Evolutionary conservation across 2,329 filamentous ascomycete species (phyloP), one percentile per base, ranked within the genome.

Genomic region (Drechslerella stenobrocha): DNA sequence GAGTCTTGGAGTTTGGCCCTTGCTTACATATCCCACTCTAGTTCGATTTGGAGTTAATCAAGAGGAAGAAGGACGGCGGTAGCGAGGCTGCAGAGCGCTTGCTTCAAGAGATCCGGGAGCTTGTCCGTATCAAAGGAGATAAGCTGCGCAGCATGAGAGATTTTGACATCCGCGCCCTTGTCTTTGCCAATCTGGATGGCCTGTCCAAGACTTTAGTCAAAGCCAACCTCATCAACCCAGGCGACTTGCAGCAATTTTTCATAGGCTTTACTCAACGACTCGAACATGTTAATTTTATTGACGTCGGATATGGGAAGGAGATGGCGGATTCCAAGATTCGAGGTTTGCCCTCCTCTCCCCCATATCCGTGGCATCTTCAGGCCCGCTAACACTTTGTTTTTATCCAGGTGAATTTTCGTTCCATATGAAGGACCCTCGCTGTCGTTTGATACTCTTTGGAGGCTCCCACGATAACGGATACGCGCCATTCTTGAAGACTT

Each of bases 381-480:
- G 35, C 6, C 2, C 20, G 22, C 51, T 64, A 52, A 55, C 18
- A 26, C 34, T 26, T 15, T 23, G 32, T 7, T 15, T 56, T 45
- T 51, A 55, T 24, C 24, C 23, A 75, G 73, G 71, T 40, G 72
- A 71, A 64, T 70, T 73, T 55, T 70, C 57, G 52, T 73, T 71
- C 64, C 71, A 87, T 74, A 75, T 86, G 46, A 77, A 79, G 70
- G 85, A 85, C 67, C 75, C 79, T 70, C 85, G 84, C 73, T 87
- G 84, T 77, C 83, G 81, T 72, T 81, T 84, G 70, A 78, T 87
- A 47, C 75, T 86, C 30, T 77, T 87, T 32, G 84, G 84, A 45
- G 79, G 85, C 51, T 84, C 83, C 1, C 83, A 85, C 71, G 83
- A 86, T 72, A 78, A 82, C 23, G 80, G 80, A 5, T 86, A 86